Evolutionary conservation across 1,284 basidiomycete genomes (phyloP), one percentile per base, ranked within the genome.

Genomic region (Erythrobasidium hasegawianum): DNA sequence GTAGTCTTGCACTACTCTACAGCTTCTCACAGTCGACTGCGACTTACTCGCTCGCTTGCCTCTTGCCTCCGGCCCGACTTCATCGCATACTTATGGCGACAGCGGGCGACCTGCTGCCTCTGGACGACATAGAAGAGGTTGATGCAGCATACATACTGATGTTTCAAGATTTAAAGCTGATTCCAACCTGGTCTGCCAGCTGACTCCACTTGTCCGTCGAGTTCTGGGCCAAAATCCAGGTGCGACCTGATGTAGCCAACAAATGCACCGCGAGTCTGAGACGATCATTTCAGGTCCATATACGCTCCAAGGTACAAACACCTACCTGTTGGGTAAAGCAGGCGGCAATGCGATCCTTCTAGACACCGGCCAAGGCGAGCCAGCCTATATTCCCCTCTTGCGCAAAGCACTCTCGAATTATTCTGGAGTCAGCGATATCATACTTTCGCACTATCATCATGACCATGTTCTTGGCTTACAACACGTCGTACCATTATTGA

Each of bases 231-330:
- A 94, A 85, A 96, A 96, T 74, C 91, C 59, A 8, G 33, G 33
- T 33, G 11, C 4, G 33, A 33, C n/a, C n/a, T n/a, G n/a, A n/a
- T n/a, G n/a, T n/a, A n/a, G n/a, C n/a, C n/a, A n/a, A n/a, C n/a
- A n/a, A n/a, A n/a, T n/a, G n/a, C n/a, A n/a, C 3, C 0, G 16
- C 9, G 14, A 8, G n/a, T 16, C 18, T 13, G 57, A 69, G 50
- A n/a, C n/a, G n/a, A n/a, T n/a, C n/a, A n/a, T n/a, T n/a, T n/a
- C 33, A 33, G 89, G 91, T 2, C 86, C 88, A 69, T 94, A 90
- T 77, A 95, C 93, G 0, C 81, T 97, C 0, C 90, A 95, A 81
- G 91, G 91, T 18, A 97, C 94, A 1, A 97, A 97, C 76, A 95
- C 91, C 1, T 97, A 97, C 76, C 81, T 97, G 68, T 76, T 97